A percentile compares a stretch with the other conserved stretches of the same genome.
These are phyloP conservation scores for Debaryomyces coudertii DNA, from an alignment of 1,139 yeast genomes.

Conservation along the genomic window DNA sequence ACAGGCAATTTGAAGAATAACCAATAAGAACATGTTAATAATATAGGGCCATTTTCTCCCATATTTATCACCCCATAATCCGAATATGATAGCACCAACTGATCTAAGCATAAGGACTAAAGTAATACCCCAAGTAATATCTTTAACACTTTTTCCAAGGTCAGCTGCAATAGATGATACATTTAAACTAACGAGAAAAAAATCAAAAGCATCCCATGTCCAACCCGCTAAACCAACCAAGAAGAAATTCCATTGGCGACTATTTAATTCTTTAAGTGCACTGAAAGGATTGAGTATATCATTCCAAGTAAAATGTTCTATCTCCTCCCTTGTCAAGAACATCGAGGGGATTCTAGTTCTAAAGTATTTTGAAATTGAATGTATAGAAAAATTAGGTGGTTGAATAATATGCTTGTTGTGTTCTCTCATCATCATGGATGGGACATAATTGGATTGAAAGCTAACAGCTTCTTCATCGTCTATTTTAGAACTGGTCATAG, in stretches of 20 bases:
- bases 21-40: conserved; percentile 50
- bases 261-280: conserved; percentile 15
- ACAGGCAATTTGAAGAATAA: conserved; percentile 64
- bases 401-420: conserved; percentile 37
- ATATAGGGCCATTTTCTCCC: conserved; percentile 72
- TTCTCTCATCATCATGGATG: conserved; percentile 18
- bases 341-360: conserved; percentile 35
- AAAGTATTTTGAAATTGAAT: conserved; percentile 30
- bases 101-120: conserved; percentile 71
- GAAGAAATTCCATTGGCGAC: conserved; percentile 26
- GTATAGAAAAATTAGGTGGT: conserved; percentile 35
- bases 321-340: conserved; percentile 35
- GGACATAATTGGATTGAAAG: conserved; percentile 2
- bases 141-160: conserved; percentile 47
- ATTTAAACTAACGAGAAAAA: conserved; percentile 64
- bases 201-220: conserved; percentile 79
- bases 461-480: not conserved
- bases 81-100: conserved; percentile 68
- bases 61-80: conserved; percentile 61
- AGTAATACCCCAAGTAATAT: conserved; percentile 74
- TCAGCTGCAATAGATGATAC: conserved; percentile 53
- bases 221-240: conserved; percentile 38
- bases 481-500: not conserved
- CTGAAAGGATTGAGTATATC: conserved; percentile 42
- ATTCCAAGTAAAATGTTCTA: conserved; percentile 27